These are phyloP conservation scores for Falciphora oryzae DNA, from an alignment of 2,329 filamentous ascomycete genomes.

Conservation along the genomic window DNA sequence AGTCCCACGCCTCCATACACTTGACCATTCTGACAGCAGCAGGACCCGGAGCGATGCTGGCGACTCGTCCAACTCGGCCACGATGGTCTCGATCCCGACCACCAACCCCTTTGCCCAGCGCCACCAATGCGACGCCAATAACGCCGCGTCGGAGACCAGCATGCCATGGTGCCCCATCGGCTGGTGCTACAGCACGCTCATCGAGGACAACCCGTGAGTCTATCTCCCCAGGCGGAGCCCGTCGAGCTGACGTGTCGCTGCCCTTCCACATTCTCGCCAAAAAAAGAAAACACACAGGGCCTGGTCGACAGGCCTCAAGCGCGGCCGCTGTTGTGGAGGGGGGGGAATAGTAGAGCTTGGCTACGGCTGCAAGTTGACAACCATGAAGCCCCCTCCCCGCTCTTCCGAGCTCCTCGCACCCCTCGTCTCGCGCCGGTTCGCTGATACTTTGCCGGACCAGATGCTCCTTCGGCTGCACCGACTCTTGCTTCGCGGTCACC, in stretches of 20 bases:
- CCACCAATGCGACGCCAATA: slow-evolving; percentile 5
- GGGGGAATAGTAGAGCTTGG: neutral
- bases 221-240: neutral
- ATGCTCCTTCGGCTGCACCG: slow-evolving; percentile 6
- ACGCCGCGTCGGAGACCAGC: neutral
- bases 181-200: slow-evolving; percentile 3
- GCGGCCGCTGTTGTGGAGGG: neutral
- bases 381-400: neutral
- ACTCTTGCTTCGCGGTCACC: neutral
- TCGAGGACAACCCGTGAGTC: slow-evolving; percentile 4
- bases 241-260: neutral
- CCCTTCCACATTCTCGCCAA: neutral
- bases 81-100: neutral
- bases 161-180: slow-evolving; percentile 2
- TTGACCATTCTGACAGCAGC: neutral
- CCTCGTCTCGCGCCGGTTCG: too few species aligned
- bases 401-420: too few species aligned
- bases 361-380: neutral
- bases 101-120: slow-evolving; percentile 4
- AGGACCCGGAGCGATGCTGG: neutral
- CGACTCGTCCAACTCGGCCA: neutral
- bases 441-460: neutral
- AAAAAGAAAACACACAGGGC: neutral
- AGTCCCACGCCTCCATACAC: too few species aligned
- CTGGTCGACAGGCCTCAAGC: neutral